Base-by-base conservation (phyloP, 768 basidiomycete species). In the Russula foetens region DNA sequence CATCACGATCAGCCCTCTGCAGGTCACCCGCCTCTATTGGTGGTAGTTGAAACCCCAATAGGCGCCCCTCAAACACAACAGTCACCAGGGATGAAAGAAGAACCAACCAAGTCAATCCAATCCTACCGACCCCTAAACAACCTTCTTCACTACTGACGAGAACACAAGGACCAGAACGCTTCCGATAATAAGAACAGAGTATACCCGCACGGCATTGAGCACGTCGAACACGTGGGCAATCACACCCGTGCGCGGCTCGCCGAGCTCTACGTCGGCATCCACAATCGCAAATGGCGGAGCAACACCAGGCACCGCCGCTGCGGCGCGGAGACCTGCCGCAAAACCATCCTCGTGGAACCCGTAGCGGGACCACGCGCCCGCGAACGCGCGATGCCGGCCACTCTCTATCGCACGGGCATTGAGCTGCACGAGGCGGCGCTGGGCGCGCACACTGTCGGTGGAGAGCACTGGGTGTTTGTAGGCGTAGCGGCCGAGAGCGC, bases 281-380 rank as follows among this genome's bases (percentile, higher is more conserved):
- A 26, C 26, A 29, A 56, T 39, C 26, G 14, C 4, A n/a, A 56
- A 56, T 12, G 55, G 55, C 1, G 17, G 33, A 3, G 12, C 7
- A n/a, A 56, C 55, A 14, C 14, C 55, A 0, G 55, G 45, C 19
- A 56, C 45, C 17, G 35, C 33, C 4, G 33, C 33, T 1, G 55
- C 74, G 12, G 71, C 74, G 49, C 70, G 69, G 35, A 80, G 66
- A 8, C 78, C 79, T 1, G 75, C 73, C 2, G 79, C 72, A 69
- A 89, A 89, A 2, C 85, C 87, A 67, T 90, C 90, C 72, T 90
- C 88, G 72, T 92, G 88, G 76, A 91, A 90, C 19, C 88, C 88
- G 66, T 88, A 90, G 58, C 81, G 81, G 47, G 84, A 77, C 75
- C 85, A 91, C 26, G 88, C 88, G 11, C 87, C 86, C 2, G 75